phyloP scores from a whole-genome alignment of 331 rosid genomes.

The Saraca asoca region DNA sequence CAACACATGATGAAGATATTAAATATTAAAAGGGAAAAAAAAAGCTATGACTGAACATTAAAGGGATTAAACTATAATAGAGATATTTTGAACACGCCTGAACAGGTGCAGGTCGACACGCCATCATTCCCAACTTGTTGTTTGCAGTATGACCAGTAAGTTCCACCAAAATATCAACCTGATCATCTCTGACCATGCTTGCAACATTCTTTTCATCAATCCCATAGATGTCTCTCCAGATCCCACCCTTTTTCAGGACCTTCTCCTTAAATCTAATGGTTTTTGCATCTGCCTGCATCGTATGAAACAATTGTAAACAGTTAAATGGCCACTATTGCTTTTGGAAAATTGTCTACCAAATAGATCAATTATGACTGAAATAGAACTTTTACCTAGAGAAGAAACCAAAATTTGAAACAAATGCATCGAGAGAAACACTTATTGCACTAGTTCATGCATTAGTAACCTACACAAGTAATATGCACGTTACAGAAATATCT shows the following conservation, averaged over 20 bases:
- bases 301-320: background rate
- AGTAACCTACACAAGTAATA: background rate
- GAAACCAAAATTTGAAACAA: constrained; percentile 8
- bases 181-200: constrained; percentile 79
- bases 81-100: constrained; percentile 57
- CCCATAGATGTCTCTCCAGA: constrained; percentile 92
- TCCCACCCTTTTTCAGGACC: constrained; percentile 82
- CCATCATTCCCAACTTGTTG: constrained; percentile 96
- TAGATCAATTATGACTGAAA: background rate
- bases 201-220: constrained; percentile 94
- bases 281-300: constrained; percentile 84
- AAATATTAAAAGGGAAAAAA: background rate
- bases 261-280: constrained; percentile 84
- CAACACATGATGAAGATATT: constrained; percentile 1
- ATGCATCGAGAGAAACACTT: background rate
- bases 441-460: background rate
- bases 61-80: background rate
- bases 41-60: background rate
- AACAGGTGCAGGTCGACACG: constrained; percentile 93
- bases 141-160: constrained; percentile 99
- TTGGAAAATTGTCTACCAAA: background rate
- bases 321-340: background rate
- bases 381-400: background rate
- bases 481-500: background rate
- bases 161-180: constrained; percentile 90